Base-by-base conservation (phyloP, 495 filamentous ascomycete species). In the Sabuloglossum arenarium region DNA sequence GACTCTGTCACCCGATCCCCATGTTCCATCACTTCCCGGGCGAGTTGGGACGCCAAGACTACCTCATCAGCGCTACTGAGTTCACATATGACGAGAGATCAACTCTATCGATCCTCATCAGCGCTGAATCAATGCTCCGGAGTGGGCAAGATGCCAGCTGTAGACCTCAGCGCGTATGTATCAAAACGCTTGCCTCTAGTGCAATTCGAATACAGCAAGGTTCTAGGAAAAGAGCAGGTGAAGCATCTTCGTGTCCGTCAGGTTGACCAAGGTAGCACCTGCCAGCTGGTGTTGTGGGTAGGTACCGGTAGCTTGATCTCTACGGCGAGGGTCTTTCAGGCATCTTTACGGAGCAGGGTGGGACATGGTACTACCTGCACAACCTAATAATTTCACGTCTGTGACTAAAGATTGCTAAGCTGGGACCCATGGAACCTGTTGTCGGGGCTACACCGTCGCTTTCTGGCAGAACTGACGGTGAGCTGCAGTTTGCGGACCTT, bases 11-110 rank as follows among this genome's bases (percentile, higher is more conserved):
- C 6, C 42, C 68, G 0, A 51, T 71, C 6, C 60, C 69, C 1
- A 64, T 66, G 59, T 69, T 70, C 46, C 68, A 71, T 39, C 59
- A 64, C 55, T 62, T 71, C 42, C 63, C 59, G 6, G 55, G 61
- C 1, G 58, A 66, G 37, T 24, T 61, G 0, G 58, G 43, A 0
- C 16, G 14, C 1, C 19, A 56, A n/a, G 56, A 62, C 42, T 62
- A 19, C 25, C 65, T 39, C 10, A 61, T 67, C 14, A 32, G 23
- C 1, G 34, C 34, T 8, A 39, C 34, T 8, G 34, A 39, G 34
- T 39, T 39, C 8, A 39, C 34, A 8, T 39, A 39, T 16, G 34
- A 39, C 34, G 16, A 8, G 8, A 39, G 34, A 8, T 16, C 8
- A 16, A 39, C 34, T 8, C 8, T 39, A 39, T 8, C 34, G 8